These are phyloP conservation scores for Pneumocystis wakefieldiae DNA, from an alignment of 1,139 yeast genomes.

Conservation along the genomic window DNA sequence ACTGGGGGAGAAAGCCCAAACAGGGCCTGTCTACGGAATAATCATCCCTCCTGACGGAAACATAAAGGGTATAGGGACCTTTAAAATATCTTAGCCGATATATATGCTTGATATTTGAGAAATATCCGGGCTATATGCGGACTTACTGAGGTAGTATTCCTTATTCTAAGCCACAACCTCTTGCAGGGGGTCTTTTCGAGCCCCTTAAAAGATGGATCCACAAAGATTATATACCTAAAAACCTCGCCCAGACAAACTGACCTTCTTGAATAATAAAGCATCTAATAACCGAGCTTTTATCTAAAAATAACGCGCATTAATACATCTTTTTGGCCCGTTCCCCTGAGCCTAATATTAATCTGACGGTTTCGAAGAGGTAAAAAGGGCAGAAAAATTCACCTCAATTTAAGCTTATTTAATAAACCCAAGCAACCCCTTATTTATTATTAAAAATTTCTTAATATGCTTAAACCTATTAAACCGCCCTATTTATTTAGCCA, in stretches of 20 bases:
- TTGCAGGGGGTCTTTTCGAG: background rate
- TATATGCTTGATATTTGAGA: conserved; percentile 60
- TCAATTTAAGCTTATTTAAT: too few relatives aligned
- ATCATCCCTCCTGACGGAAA: conserved; percentile 55
- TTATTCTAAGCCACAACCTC: background rate
- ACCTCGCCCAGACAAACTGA: background rate
- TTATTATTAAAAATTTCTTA: too few relatives aligned
- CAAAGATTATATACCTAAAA: background rate
- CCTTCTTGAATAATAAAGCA: background rate
- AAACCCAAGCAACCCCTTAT: too few relatives aligned
- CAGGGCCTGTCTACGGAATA: conserved; percentile 42
- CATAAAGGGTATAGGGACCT: conserved; percentile 83
- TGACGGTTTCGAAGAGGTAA: background rate
- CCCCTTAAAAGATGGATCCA: background rate
- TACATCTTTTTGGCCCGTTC: too few relatives aligned
- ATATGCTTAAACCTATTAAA: background rate
- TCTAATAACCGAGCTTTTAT: background rate
- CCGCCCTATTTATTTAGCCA: background rate
- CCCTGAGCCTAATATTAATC: background rate
- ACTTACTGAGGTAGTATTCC: background rate
- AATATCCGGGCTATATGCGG: conserved; percentile 11
- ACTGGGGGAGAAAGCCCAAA: conserved; percentile 50
- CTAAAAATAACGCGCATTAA: background rate
- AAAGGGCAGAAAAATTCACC: too few relatives aligned
- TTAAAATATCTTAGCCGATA: conserved; percentile 74